A percentile compares a stretch with the other conserved stretches of the same genome.
phyloP scores from a whole-genome alignment of 352 stramenopile genomes.

The Globisporangium carolinianum region DNA sequence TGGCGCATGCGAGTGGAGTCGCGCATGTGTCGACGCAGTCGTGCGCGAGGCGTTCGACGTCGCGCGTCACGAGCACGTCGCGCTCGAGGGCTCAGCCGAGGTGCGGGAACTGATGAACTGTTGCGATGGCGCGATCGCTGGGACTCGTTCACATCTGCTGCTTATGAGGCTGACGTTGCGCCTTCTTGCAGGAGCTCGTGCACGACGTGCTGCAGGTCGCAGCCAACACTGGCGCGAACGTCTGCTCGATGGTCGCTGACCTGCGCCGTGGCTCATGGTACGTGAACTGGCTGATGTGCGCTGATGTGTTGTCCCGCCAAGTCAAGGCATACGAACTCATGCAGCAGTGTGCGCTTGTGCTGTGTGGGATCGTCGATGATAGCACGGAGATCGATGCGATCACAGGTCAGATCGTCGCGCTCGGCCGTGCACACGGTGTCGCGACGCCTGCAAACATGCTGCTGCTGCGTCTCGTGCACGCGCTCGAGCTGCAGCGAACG shows the following conservation, averaged over 20 bases:
- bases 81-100: constrained; percentile 31
- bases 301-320: neutral
- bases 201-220: constrained; percentile 47
- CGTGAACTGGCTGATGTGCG: neutral
- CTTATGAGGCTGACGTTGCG: no score
- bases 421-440: constrained; percentile 33
- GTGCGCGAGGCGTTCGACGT: constrained; percentile 53
- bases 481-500: constrained; percentile 28
- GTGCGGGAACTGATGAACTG: constrained; percentile 5
- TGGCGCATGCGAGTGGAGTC: constrained; percentile 33
- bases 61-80: constrained; percentile 34
- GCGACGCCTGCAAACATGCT: constrained; percentile 57
- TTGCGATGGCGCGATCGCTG: no score
- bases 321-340: neutral
- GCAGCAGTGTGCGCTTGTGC: neutral
- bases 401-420: constrained; percentile 48
- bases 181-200: constrained; percentile 35
- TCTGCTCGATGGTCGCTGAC: constrained; percentile 75
- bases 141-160: no score
- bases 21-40: constrained; percentile 34
- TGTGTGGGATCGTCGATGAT: neutral
- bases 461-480: constrained; percentile 49
- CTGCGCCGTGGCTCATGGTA: constrained; percentile 51
- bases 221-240: constrained; percentile 41
- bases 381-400: constrained; percentile 77